A percentile compares a stretch with the other conserved stretches of the same genome.
These are phyloP conservation scores for Trametes sanguinea DNA, from an alignment of 768 basidiomycete species.

Conservation along the genomic window DNA sequence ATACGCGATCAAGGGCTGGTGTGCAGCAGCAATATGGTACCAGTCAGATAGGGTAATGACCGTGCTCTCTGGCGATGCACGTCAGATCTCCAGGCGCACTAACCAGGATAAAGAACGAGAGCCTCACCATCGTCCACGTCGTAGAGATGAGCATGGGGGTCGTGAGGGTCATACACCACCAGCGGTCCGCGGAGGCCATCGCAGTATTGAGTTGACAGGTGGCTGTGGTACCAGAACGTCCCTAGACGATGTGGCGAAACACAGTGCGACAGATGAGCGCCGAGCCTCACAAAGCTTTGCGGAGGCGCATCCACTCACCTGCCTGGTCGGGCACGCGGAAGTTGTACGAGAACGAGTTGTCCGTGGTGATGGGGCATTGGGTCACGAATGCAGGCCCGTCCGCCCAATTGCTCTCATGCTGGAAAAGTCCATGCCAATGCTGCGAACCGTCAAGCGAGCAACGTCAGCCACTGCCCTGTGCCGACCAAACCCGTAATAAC, in stretches of 20 bases:
- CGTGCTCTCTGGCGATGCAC: constrained; percentile 39
- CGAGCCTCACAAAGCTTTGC: not conserved
- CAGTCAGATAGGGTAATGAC: constrained; percentile 52
- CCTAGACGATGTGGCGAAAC: constrained; percentile 12
- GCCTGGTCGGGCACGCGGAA: constrained; percentile 33
- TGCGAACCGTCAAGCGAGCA: constrained; percentile 27
- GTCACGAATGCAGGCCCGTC: constrained; percentile 52
- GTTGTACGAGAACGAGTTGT: constrained; percentile 42
- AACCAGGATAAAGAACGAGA: not conserved
- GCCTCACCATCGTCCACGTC: constrained; percentile 35
- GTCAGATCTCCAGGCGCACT: not conserved
- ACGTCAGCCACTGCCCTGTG: constrained; percentile 42
- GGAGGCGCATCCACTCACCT: constrained; percentile 10
- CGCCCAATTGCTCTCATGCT: constrained; percentile 42
- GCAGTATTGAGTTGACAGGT: constrained; percentile 42
- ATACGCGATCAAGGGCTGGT: constrained; percentile 21
- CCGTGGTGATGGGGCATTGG: constrained; percentile 38
- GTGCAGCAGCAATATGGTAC: constrained; percentile 32
- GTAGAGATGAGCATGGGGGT: constrained; percentile 33
- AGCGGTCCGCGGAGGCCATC: constrained; percentile 45
- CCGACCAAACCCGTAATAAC: not conserved
- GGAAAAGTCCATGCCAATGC: constrained; percentile 52
- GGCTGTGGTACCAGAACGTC: constrained; percentile 47
- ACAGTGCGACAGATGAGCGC: not conserved
- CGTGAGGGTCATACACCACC: constrained; percentile 36